These are phyloP conservation scores for Leccinum variicolor DNA, from an alignment of 768 basidiomycete genomes.

Conservation along the genomic window DNA sequence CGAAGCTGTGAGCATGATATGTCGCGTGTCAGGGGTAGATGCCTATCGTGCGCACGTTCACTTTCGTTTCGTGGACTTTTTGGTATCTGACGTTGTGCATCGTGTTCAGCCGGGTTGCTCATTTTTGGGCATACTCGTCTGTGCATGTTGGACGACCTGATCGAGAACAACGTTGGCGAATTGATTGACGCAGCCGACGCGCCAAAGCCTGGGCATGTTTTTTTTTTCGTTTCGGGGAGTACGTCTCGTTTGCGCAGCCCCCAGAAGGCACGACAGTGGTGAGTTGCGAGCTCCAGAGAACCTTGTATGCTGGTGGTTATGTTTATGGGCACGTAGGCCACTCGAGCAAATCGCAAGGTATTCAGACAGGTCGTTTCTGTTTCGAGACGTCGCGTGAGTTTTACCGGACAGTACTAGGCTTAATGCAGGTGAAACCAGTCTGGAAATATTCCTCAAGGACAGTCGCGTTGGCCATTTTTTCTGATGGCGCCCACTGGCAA, in stretches of 20 bases:
- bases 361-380: slow-evolving; percentile 82
- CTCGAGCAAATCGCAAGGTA: slow-evolving; percentile 78
- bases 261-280: slow-evolving; percentile 84
- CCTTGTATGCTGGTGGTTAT: neutral
- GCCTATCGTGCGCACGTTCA: slow-evolving; percentile 66
- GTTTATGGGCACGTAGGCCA: slow-evolving; percentile 46
- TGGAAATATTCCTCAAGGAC: slow-evolving; percentile 92
- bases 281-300: slow-evolving; percentile 14
- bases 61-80: neutral
- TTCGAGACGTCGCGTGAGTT: slow-evolving; percentile 86
- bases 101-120: too few species aligned
- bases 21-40: slow-evolving; percentile 86
- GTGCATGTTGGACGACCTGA: slow-evolving; percentile 88
- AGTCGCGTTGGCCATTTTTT: slow-evolving; percentile 87
- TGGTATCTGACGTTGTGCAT: too few species aligned
- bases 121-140: slow-evolving; percentile 73
- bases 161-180: slow-evolving; percentile 83
- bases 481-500: too few species aligned
- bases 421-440: slow-evolving; percentile 36
- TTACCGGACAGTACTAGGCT: neutral
- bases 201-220: slow-evolving; percentile 68
- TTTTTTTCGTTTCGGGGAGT: slow-evolving; percentile 85
- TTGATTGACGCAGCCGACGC: slow-evolving; percentile 87
- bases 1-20: slow-evolving; percentile 82
- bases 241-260: slow-evolving; percentile 76